Evolutionary conservation across 495 filamentous ascomycete genomes (phyloP).

Genomic region (Astrothelium subdiscretum): DNA sequence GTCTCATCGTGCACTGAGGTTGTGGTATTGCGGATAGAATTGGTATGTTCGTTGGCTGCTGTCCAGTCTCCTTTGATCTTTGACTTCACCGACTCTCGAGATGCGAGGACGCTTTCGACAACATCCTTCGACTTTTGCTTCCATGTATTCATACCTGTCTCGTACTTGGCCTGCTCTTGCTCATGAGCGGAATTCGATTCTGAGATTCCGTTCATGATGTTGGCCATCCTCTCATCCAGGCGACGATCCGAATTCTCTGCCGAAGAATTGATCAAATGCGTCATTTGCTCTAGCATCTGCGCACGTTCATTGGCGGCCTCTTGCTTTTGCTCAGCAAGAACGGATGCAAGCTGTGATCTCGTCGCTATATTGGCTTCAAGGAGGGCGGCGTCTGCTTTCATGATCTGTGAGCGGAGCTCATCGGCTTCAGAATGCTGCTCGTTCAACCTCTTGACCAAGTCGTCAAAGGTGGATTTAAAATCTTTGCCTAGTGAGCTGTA

Average conservation of each 20-base stretch:
- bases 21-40: constrained; percentile 65
- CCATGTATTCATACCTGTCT: constrained; percentile 66
- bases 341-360: constrained; percentile 54
- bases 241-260: constrained; percentile 61
- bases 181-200: constrained; percentile 34
- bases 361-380: constrained; percentile 54
- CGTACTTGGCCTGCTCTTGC: constrained; percentile 56
- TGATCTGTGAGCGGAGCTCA: constrained; percentile 55
- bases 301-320: constrained; percentile 65
- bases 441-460: constrained; percentile 56
- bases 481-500: constrained; percentile 84
- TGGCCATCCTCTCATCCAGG: constrained; percentile 48
- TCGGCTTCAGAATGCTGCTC: constrained; percentile 72
- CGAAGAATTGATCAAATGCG: constrained; percentile 58
- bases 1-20: constrained; percentile 88
- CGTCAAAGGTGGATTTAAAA: constrained; percentile 75
- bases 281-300: constrained; percentile 63
- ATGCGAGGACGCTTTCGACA: constrained; percentile 56
- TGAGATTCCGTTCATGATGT: constrained; percentile 50
- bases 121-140: constrained; percentile 54
- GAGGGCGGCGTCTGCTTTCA: constrained; percentile 51
- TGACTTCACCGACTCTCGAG: constrained; percentile 62
- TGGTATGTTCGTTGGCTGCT: constrained; percentile 66
- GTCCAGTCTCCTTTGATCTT: constrained; percentile 84
- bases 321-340: constrained; percentile 62